Evolutionary conservation across 225 moss, liverwort and hornwort genomes (phyloP), one percentile per base, ranked within the genome.

Genomic region (Polytrichum commune): DNA sequence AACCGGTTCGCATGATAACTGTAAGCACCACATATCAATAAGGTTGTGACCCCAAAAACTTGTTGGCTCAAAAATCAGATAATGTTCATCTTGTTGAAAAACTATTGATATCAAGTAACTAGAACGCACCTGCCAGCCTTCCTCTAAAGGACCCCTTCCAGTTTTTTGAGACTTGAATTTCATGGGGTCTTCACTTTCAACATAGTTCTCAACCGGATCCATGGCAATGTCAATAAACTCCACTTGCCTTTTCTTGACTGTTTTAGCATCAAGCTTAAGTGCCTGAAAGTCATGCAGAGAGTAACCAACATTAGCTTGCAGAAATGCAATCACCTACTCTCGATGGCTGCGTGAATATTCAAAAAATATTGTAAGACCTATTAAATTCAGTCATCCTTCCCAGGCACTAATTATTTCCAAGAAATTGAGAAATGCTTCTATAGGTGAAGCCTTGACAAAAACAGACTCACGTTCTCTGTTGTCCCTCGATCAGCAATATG

Each of bases 151-250:
- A 67, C 97, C 97, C 70, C 92, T 91, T 26, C 84, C 88, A 26
- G 97, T 98, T 68, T 81, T 90, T 77, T 33, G 71, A 27, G 95
- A 95, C 73, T 78, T 91, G 69, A 92, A 98, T 62, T 84, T 93
- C 83, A 91, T 72, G 29, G 97, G 97, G 64, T 98, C 97, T 76
- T 98, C 97, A 4, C 76, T 38, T 75, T 94, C 95, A 65, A 88
- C 83, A 68, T 95, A 91, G 55, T 84, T 91, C 72, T 98, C 97
- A 24, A 98, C 95, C 23, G 88, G 90, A 62, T 98, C 97, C 77
- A 81, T 83, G 56, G 92, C 91, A 70, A 98, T 93, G 77, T 98
- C 97, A 68, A 98, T 95, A 66, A 89, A 95, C 79, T 98, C 97
- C 20, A 98, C 95, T 66, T 95, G 95, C 61, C 97, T 72, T 82